These are phyloP conservation scores for Rhodotorula paludigena DNA, from an alignment of 768 basidiomycete species.

Conservation along the genomic window DNA sequence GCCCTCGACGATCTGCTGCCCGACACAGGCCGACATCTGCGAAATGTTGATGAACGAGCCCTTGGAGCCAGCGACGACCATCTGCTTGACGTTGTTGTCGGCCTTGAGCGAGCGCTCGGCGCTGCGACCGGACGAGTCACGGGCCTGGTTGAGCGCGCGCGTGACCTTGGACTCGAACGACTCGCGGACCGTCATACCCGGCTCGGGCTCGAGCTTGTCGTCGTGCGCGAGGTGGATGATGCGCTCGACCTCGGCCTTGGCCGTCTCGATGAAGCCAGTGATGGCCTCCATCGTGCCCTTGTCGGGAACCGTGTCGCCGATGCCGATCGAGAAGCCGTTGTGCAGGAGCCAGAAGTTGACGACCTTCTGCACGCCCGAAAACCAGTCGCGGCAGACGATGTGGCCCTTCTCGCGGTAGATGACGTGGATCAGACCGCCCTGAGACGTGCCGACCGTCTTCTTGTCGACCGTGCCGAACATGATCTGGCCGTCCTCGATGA, in stretches of 20 bases:
- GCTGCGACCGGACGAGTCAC: conserved; percentile 89
- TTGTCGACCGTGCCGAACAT: conserved; percentile 94
- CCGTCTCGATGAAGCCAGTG: conserved; percentile 70
- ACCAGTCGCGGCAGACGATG: conserved; percentile 79
- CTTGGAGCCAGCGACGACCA: conserved; percentile 98
- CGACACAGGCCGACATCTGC: conserved; percentile 99
- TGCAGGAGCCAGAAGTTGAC: conserved; percentile 99
- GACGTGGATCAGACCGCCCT: conserved; percentile 90
- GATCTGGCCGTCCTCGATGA: conserved; percentile 94
- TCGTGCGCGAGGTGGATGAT: conserved; percentile 78
- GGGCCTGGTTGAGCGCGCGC: conserved; percentile 83
- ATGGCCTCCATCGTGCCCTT: conserved; percentile 79
- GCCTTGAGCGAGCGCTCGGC: conserved; percentile 97
- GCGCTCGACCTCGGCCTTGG: conserved; percentile 70
- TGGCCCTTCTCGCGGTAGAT: conserved; percentile 97
- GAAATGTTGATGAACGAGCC: conserved; percentile 90
- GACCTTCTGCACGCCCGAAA: conserved; percentile 88
- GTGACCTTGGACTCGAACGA: conserved; percentile 93
- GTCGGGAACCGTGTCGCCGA: conserved; percentile 97
- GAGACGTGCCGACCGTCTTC: conserved; percentile 90
- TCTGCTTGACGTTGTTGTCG: conserved; percentile 99
- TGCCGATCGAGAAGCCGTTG: conserved; percentile 97
- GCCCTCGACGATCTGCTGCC: conserved; percentile 96
- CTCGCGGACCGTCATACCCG: conserved; percentile 99
- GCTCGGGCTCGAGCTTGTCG: conserved; percentile 79